Evolutionary conservation across 805 yeast species (phyloP), one percentile per base, ranked within the genome.

Genomic region (Spathaspora girioi): DNA sequence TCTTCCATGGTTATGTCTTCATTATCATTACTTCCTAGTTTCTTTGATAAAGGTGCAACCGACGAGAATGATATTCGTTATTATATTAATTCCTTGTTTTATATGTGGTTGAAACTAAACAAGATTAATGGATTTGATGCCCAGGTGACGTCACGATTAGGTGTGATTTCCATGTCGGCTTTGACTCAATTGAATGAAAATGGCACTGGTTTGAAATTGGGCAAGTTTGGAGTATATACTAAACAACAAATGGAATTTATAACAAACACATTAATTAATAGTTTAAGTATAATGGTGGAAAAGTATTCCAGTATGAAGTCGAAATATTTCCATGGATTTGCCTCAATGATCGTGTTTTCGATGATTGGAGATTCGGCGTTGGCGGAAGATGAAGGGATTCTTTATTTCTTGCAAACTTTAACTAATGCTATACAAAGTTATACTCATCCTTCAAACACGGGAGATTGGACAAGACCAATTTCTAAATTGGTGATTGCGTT

Each of bases 401-500:
- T 86, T 57, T 80, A 75, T 15, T 71, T 77, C 46, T 60, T 92
- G 5, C 71, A 73, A 19, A 76, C 82, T 0, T 70, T 88, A 26
- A 58, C 87, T n/a, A 82, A 83, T 49, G 82, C 96, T 0, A 72
- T 91, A 5, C 86, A 81, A 54, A 88, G 97, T 17, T 89, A 86
- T 67, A 84, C 84, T 2, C 97, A 94, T 65, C 99, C 99, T 6
- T 91, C 98, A 0, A 92, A 92, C 64, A 67, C 76, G n/a, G 98
- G 97, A 0, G 77, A 78, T n/a, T 92, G 98, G 97, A 80, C 96
- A 0, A 67, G 78, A 26, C 71, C 84, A 4, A 79, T 93, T 29
- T 77, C 96, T 0, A 81, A 81, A 51, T 77, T 88, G 26, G 71
- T 87, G n/a, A 77, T 79, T 54, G 78, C 82, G 43, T 69, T 89